Base-by-base conservation (phyloP, 768 basidiomycete genomes). In the Boletus sp. region DNA sequence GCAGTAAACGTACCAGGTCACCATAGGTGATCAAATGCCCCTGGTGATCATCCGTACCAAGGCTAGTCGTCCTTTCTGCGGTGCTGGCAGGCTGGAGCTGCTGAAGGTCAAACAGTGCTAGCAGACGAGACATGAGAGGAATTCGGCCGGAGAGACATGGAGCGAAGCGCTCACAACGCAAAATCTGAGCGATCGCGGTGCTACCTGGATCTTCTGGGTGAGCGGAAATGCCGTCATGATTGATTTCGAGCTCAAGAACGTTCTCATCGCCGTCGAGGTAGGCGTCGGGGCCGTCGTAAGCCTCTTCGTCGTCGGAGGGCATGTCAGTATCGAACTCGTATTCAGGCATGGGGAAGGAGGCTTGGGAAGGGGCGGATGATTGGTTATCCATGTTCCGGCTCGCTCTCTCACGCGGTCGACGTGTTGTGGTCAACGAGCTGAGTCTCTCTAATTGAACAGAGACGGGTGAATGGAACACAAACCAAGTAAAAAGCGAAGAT, bases 211-310 rank as follows among this genome's bases (percentile, higher is more conserved):
- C 59, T 13, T 39, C 60, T 17, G 39, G 7, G 7, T 30, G 56
- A 14, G 40, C 5, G 6, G 50, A 29, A 13, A 48, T 35, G 27
- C 67, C 66, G 9, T 70, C 66, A 30, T 66, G 70, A 3, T 54
- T 55, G 17, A 59, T 60, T 49, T 73, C 69, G 49, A 75, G 64
- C 19, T 74, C 74, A 27, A 72, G 66, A 32, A 70, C 65, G 40
- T 62, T 65, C 40, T 75, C 69, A 32, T 70, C 70, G 37, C 63
- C 71, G 9, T 73, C 73, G 19, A 70, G 54, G 43, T 68, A 68
- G 41, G 64, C 73, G 39, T 73, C 71, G 7, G 70, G 71, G n/a
- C 72, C 71, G 1, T 69, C 62, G 38, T 64, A 71, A 17, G 53
- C 70, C 32, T 69, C 71, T 7, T 70, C 72, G 21, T 73, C 74